Percentiles rank a stretch among this genome's conserved stretches.
These are phyloP conservation scores for Wickerhamiella sorbophila DNA, from an alignment of 805 yeast genomes.

Conservation along the genomic window DNA sequence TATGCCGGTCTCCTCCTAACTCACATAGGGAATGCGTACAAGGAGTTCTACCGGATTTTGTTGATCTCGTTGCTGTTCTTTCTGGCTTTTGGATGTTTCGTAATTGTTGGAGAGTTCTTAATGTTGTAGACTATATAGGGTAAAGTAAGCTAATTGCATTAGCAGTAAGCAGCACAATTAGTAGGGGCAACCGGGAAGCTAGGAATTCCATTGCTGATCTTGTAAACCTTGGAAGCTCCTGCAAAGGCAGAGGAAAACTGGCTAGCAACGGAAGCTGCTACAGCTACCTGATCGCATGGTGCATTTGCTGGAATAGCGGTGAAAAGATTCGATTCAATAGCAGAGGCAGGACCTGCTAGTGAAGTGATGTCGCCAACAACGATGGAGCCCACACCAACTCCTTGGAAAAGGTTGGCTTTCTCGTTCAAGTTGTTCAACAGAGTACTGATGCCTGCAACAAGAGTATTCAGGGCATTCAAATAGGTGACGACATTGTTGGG, in stretches of 20 bases:
- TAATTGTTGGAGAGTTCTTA: too few species aligned
- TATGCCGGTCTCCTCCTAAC: too few species aligned
- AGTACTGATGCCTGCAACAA: constrained; percentile 6
- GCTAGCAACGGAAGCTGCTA: neutral
- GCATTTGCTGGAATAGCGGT: constrained; percentile 8
- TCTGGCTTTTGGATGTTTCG: too few species aligned
- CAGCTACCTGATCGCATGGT: neutral
- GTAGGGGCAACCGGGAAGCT: too few species aligned
- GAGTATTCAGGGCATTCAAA: constrained; percentile 6
- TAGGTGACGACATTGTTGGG: constrained; percentile 9
- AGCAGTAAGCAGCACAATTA: too few species aligned
- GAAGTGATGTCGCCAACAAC: constrained; percentile 15
- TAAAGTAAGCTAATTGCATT: too few species aligned
- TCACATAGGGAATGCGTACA: too few species aligned
- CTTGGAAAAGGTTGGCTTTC: constrained; percentile 14
- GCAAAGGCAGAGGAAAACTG: constrained; percentile 3
- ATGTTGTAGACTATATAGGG: too few species aligned
- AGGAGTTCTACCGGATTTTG: too few species aligned
- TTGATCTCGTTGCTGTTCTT: too few species aligned
- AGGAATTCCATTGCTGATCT: too few species aligned
- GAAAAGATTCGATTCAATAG: constrained; percentile 8
- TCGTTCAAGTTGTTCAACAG: constrained; percentile 12
- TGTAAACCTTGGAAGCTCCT: too few species aligned
- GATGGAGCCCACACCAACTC: constrained; percentile 15
- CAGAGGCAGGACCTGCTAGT: constrained; percentile 13